Evolutionary conservation across 2,329 filamentous ascomycete genomes (phyloP), one percentile per base, ranked within the genome.

Genomic region (Hymenoscyphus fraxineus): DNA sequence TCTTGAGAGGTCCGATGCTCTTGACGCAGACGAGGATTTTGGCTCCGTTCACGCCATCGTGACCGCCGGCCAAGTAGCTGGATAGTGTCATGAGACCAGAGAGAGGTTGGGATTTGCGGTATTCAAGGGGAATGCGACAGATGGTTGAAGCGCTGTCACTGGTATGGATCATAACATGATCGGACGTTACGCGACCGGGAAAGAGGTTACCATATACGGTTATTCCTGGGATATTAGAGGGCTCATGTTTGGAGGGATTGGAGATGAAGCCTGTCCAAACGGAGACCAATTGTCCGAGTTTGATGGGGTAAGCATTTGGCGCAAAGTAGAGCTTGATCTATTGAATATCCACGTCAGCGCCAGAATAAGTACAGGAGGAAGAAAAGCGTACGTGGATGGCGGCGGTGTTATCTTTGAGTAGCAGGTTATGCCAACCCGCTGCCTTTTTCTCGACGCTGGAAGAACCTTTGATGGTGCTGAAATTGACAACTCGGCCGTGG

Each of bases 1-100:
- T 80, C 73, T 82, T 84, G 60, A 78, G 79, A 6, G 78, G 78
- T 0, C 84, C 83, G 61, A 88, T 78, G 63, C 81, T 84, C 72
- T 84, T 84, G 3, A 88, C 82, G 60, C 85, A 84, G 0, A 87
- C 81, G 2, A 88, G 76, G 1, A 88, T 75, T 60, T 81, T 84
- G 0, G 77, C 80, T 41, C 80, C 80, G 1, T 75, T 70, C 9
- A 84, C 73, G 0, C 69, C 72, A 58, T 87, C 84, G 63, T 82
- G 81, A 0, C 84, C 85, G 1, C 81, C 81, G 47, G 81, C 77
- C 1, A 83, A 75, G 71, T 85, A 88, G 55, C 78, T 79, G 61
- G 80, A 80, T 40, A 88, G 74, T 2, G 82, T 86, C 81, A 88
- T 86, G 12, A 88, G 76, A 1, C 79, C 80, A 5, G 77, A 74